phyloP scores from a whole-genome alignment of 106 monocot species.

The Acorus calamus region DNA sequence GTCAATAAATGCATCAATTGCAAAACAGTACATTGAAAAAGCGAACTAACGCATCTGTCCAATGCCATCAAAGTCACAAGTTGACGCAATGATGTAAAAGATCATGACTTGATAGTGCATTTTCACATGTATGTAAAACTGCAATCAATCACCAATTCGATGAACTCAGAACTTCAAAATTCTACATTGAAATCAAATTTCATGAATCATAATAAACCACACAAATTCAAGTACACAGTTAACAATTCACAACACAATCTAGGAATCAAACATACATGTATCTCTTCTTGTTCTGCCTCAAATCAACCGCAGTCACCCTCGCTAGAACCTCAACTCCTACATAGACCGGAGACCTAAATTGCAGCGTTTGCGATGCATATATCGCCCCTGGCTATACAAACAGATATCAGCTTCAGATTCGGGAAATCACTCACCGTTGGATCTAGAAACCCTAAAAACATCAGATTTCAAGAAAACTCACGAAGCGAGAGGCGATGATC shows the following conservation, averaged over 20 bases:
- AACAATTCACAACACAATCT: neutral
- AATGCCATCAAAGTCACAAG: too few species aligned
- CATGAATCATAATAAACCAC: neutral
- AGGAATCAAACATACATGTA: constrained; percentile 24
- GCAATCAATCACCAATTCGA: too few species aligned
- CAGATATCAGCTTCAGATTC: neutral
- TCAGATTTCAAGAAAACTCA: constrained; percentile 14
- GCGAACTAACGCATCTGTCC: too few species aligned
- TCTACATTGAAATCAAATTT: too few species aligned
- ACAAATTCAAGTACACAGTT: neutral
- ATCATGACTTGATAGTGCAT: too few species aligned
- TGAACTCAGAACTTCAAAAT: too few species aligned
- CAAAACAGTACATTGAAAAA: too few species aligned
- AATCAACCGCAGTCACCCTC: constrained; percentile 29
- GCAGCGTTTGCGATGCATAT: constrained; percentile 60
- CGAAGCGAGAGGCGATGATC: constrained; percentile 68
- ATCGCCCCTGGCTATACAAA: constrained; percentile 68
- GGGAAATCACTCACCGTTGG: too few species aligned
- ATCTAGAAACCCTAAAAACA: neutral
- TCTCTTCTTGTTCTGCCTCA: constrained; percentile 42
- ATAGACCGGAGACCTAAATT: constrained; percentile 72
- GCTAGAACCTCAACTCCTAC: constrained; percentile 59
- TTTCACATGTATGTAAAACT: too few species aligned
- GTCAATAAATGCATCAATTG: too few species aligned
- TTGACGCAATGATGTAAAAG: too few species aligned